Conservation (phyloP, 352 stramenopile species). For the Phytopythium sindhum region DNA sequence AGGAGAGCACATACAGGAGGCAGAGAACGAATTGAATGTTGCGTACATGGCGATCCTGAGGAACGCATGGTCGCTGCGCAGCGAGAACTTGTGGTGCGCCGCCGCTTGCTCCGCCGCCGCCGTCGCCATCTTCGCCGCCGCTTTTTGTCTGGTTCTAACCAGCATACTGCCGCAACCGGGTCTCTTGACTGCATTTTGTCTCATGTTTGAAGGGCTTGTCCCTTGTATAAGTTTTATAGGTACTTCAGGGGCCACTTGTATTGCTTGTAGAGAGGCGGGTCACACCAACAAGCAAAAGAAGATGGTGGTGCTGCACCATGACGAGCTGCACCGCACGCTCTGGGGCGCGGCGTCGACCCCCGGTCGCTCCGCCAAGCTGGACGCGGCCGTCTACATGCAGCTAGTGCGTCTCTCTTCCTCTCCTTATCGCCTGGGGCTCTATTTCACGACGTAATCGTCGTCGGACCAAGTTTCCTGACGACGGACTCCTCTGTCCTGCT, state of each 20-base stretch:
- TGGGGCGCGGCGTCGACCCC: constrained; percentile 43
- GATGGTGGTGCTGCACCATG: constrained; percentile 70
- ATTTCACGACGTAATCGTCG: not conserved
- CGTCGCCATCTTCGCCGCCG: constrained; percentile 8
- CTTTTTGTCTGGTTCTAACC: not conserved
- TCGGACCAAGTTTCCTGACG: not conserved
- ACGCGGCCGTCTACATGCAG: constrained; percentile 44
- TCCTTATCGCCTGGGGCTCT: too few species aligned
- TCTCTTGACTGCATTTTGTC: not conserved
- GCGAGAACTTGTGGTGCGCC: constrained; percentile 72
- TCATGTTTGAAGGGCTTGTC: not conserved
- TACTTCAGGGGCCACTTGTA: not conserved
- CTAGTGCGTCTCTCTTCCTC: constrained; percentile 24
- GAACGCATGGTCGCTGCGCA: constrained; percentile 44
- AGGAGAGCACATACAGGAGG: not conserved
- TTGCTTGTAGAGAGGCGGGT: too few species aligned
- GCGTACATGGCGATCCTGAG: constrained; percentile 69
- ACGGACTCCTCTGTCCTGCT: not conserved
- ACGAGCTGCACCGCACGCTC: constrained; percentile 53
- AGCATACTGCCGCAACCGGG: too few species aligned
- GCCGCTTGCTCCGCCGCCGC: not conserved
- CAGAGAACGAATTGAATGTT: not conserved
- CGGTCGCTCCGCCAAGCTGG: constrained; percentile 39
- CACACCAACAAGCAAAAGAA: constrained; percentile 4
- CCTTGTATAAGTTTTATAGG: too few species aligned